phyloP scores from a whole-genome alignment of 1,284 basidiomycete species.

The Sanghuangporus baumii region DNA sequence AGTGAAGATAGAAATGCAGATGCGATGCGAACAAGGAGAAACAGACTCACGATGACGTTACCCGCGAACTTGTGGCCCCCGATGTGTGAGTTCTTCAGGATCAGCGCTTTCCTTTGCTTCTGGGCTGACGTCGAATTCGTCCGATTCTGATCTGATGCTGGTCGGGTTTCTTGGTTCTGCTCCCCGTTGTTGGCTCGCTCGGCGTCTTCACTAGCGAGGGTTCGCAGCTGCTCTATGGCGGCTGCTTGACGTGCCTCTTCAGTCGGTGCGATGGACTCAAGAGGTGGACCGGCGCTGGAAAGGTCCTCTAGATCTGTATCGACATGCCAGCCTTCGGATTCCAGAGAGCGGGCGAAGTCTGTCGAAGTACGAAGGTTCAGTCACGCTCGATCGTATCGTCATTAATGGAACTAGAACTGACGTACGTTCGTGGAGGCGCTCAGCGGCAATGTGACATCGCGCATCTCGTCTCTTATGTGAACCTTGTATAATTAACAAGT shows the following conservation, averaged over 20 bases:
- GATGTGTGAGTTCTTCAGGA: constrained; percentile 83
- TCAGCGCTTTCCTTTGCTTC: constrained; percentile 52
- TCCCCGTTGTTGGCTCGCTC: not conserved
- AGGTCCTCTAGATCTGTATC: constrained; percentile 59
- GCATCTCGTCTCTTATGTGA: constrained; percentile 91
- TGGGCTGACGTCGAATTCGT: not conserved
- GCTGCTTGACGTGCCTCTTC: constrained; percentile 35
- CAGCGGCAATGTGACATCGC: constrained; percentile 81
- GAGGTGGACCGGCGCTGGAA: constrained; percentile 42
- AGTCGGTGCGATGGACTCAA: constrained; percentile 40
- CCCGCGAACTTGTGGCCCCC: constrained; percentile 91
- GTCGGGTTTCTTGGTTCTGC: not conserved
- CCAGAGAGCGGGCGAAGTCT: constrained; percentile 61
- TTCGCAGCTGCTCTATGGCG: constrained; percentile 45
- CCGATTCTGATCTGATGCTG: not conserved
- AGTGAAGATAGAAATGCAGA: not conserved
- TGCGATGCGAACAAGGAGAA: not conserved
- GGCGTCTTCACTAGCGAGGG: constrained; percentile 30
- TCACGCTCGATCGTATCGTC: not conserved
- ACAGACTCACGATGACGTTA: constrained; percentile 72
- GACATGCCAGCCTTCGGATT: constrained; percentile 65
- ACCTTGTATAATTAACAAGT: constrained; percentile 40
- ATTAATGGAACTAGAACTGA: constrained; percentile 27
- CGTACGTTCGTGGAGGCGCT: constrained; percentile 74
- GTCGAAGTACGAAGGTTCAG: not conserved